Conservation (phyloP, 2,329 filamentous ascomycete species). For the Curvularia eragrostidis region DNA sequence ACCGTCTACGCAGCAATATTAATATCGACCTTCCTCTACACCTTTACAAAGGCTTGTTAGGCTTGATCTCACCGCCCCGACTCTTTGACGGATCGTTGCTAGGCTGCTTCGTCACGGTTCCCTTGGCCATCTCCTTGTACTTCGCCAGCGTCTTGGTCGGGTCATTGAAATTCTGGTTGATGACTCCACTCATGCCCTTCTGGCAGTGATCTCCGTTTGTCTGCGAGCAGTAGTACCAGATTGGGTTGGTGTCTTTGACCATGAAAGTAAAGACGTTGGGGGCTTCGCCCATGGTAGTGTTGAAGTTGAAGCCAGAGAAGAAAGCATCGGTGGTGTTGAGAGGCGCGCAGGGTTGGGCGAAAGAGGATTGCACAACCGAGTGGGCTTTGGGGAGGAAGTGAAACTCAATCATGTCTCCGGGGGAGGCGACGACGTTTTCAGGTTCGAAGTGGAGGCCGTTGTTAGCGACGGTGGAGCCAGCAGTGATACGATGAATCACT, state of each 20-base stretch:
- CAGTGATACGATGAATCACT: conserved; percentile 38
- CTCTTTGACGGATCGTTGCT: conserved; percentile 21
- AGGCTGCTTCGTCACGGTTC: conserved; percentile 33
- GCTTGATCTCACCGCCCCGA: conserved; percentile 33
- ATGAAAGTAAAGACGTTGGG: conserved; percentile 67
- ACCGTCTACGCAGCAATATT: background rate
- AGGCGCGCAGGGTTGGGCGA: conserved; percentile 71
- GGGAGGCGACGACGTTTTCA: conserved; percentile 40
- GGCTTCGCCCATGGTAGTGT: conserved; percentile 44
- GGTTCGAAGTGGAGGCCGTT: conserved; percentile 44
- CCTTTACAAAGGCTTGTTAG: conserved; percentile 35
- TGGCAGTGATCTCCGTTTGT: conserved; percentile 69
- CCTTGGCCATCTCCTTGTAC: conserved; percentile 38
- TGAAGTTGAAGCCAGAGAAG: conserved; percentile 69
- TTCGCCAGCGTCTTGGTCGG: conserved; percentile 33
- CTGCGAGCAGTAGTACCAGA: conserved; percentile 81
- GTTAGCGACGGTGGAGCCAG: conserved; percentile 34
- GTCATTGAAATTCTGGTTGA: conserved; percentile 60
- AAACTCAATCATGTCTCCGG: conserved; percentile 54
- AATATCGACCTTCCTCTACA: background rate
- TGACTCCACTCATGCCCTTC: conserved; percentile 73
- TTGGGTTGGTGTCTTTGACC: conserved; percentile 71
- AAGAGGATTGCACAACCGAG: conserved; percentile 77
- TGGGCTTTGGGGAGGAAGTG: conserved; percentile 67
- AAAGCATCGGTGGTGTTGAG: conserved; percentile 61